Evolutionary conservation across 768 basidiomycete genomes (phyloP).

Genomic region (Sarcodon sp.): DNA sequence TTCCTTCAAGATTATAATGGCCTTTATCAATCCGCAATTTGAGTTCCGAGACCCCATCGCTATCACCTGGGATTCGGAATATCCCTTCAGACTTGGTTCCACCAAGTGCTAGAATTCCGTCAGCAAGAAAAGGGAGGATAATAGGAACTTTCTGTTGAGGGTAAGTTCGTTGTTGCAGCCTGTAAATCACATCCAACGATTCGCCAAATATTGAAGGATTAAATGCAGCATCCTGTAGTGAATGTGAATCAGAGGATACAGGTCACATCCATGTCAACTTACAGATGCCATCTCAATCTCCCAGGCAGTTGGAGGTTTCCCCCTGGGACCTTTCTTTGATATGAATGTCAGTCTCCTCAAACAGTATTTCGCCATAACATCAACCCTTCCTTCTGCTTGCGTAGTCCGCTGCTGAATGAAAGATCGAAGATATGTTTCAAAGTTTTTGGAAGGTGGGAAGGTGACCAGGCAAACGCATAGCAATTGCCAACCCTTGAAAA

Average conservation of each 20-base stretch:
- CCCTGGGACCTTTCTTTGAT: slow-evolving; percentile 75
- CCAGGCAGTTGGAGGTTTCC: slow-evolving; percentile 65
- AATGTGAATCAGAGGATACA: neutral
- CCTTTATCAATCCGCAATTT: slow-evolving; percentile 86
- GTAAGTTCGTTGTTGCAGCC: slow-evolving; percentile 78
- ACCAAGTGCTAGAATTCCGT: slow-evolving; percentile 82
- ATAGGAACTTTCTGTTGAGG: slow-evolving; percentile 79
- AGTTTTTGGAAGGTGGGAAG: slow-evolving; percentile 90
- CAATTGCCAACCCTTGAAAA: slow-evolving; percentile 89
- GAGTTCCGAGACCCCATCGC: slow-evolving; percentile 77
- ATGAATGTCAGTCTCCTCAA: slow-evolving; percentile 65
- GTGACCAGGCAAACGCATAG: slow-evolving; percentile 84
- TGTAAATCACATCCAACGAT: slow-evolving; percentile 72
- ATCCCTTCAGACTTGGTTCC: slow-evolving; percentile 83
- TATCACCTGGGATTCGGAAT: slow-evolving; percentile 87
- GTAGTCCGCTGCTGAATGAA: slow-evolving; percentile 64
- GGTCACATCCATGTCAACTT: slow-evolving; percentile 11
- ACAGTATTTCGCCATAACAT: slow-evolving; percentile 87
- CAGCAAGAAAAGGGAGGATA: slow-evolving; percentile 86
- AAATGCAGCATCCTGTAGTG: slow-evolving; percentile 73
- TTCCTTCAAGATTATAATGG: slow-evolving; percentile 79
- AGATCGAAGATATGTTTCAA: slow-evolving; percentile 71
- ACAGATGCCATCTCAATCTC: slow-evolving; percentile 92
- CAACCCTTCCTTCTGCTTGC: slow-evolving; percentile 64
- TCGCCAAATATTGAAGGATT: slow-evolving; percentile 92